Evolutionary conservation across 768 basidiomycete genomes (phyloP), one percentile per base, ranked within the genome.

Genomic region (Coprinopsis marcescibilis): DNA sequence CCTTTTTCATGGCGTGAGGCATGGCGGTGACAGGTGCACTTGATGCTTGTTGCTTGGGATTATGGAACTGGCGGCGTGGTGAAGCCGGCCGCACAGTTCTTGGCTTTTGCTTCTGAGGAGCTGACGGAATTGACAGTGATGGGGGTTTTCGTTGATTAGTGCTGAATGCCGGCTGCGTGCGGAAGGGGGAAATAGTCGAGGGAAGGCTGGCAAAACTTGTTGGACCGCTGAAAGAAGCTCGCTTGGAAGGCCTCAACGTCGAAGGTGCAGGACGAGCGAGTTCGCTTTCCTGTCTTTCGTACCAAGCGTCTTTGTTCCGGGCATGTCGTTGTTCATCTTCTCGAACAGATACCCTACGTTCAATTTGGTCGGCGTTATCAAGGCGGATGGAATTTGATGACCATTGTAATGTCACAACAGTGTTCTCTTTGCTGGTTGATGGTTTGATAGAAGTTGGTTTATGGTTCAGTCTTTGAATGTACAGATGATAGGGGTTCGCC

Each of bases 381-480:
- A 57, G 46, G 21, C 48, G 53, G 14, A 65, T 52, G 10, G 33
- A 36, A 1, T 36, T 37, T 10, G 27, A 33, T n/a, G 24, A 11
- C 48, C 21, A 23, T 43, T 48, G 36, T 47, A 41, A 36, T 11
- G 44, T 50, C 11, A 50, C 24, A 1, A 50, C 44, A 7, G 42
- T 19, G 43, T 45, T 40, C 19, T 46, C 49, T 21, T 11, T 40
- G 14, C 11, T 20, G 11, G 29, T 12, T n/a, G 42, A 23, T 3
- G 20, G 32, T 27, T 14, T 5, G 25, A 21, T 1, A 19, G 27
- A 10, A 12, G 3, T 43, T 23, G 19, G 14, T 23, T 47, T 57
- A 35, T 66, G 56, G 26, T 60, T 42, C 12, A 67, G 54, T 1
- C 56, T 53, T 19, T 59, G 53, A 27, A 73, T 52, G 40, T 63